Conservation (phyloP, 805 yeast genomes). For the Barnettozyma populi region DNA sequence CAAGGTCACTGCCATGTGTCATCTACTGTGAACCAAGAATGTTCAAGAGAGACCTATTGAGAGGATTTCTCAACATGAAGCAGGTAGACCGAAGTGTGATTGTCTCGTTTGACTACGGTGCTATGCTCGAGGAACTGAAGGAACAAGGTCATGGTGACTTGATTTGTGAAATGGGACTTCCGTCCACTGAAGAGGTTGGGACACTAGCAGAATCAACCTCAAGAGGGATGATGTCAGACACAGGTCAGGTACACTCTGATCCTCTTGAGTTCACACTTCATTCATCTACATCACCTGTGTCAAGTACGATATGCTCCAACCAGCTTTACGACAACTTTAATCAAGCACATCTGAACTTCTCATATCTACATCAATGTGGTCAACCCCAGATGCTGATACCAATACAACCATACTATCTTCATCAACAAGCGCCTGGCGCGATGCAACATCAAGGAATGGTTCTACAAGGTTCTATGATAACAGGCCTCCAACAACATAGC, state of each 20-base stretch:
- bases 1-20: constrained; percentile 34
- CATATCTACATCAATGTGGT: no score
- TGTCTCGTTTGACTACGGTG: constrained; percentile 28
- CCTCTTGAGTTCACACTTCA: neutral
- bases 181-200: constrained; percentile 14
- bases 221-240: no score
- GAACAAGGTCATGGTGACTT: constrained; percentile 15
- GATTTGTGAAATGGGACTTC: constrained; percentile 13
- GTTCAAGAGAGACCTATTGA: constrained; percentile 45
- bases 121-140: constrained; percentile 13
- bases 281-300: neutral
- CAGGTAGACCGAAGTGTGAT: constrained; percentile 24
- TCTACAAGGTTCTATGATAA: no score
- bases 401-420: no score
- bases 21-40: constrained; percentile 45
- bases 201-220: neutral
- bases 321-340: neutral
- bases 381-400: no score
- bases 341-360: no score
- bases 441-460: no score
- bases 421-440: no score
- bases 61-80: constrained; percentile 40
- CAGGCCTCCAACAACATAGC: no score
- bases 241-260: no score
- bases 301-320: neutral